These are phyloP conservation scores for Nepenthes gracilis DNA, from an alignment of 148 eudicot genomes.

Conservation along the genomic window DNA sequence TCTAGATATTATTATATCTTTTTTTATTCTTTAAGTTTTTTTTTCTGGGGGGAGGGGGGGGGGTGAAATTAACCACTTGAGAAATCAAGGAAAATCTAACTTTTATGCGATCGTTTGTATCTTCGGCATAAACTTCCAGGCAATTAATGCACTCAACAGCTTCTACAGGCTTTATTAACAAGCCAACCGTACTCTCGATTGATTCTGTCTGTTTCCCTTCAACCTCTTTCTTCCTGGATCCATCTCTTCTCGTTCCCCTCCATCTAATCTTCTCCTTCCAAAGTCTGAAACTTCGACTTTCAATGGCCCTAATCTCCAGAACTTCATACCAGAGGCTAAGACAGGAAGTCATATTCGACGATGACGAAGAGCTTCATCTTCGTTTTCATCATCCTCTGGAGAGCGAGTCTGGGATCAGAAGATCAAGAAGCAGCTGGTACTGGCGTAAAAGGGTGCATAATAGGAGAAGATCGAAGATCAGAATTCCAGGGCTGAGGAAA, in stretches of 20 bases:
- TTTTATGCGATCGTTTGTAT: too few species aligned
- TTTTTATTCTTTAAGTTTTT: too few species aligned
- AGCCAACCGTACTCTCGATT: background rate
- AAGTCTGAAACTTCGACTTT: background rate
- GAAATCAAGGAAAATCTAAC: too few species aligned
- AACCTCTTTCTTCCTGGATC: background rate
- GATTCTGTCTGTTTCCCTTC: slow-evolving; percentile 5
- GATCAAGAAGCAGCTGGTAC: slow-evolving; percentile 17
- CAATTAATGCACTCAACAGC: slow-evolving; percentile 26
- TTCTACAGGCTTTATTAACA: background rate
- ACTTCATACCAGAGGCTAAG: slow-evolving; percentile 54
- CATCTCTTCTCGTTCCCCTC: background rate
- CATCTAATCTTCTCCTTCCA: background rate
- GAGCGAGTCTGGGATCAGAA: slow-evolving; percentile 19
- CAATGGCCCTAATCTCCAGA: slow-evolving; percentile 7
- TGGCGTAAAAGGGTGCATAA: slow-evolving; percentile 18
- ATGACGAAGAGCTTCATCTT: slow-evolving; percentile 12
- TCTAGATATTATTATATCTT: too few species aligned
- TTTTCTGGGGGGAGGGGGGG: too few species aligned
- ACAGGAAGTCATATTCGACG: slow-evolving; percentile 31
- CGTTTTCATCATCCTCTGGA: background rate
- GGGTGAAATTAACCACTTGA: too few species aligned
- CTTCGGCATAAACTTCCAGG: background rate
- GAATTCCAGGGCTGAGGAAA: slow-evolving; percentile 41
- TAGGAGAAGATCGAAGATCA: slow-evolving; percentile 36